phyloP scores from a whole-genome alignment of 768 basidiomycete genomes.

The Serendipita indica region DNA sequence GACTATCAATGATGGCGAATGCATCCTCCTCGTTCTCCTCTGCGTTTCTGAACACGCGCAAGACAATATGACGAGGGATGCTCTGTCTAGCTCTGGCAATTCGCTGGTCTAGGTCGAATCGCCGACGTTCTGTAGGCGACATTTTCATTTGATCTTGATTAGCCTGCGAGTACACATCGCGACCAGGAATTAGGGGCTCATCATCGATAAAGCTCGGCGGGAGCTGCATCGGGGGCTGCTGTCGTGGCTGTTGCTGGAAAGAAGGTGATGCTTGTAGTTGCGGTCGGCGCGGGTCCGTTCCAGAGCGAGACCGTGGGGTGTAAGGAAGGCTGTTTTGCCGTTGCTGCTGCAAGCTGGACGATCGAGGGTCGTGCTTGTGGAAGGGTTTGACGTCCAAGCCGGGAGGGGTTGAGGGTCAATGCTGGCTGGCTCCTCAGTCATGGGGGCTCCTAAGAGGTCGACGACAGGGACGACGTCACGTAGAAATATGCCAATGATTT shows the following conservation, averaged over 20 bases:
- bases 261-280: background rate
- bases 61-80: slow-evolving; percentile 39
- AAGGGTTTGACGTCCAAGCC: background rate
- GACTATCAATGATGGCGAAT: background rate
- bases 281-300: background rate
- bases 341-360: no score
- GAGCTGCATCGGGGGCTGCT: background rate
- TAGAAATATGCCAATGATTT: slow-evolving; percentile 69
- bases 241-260: slow-evolving; percentile 1
- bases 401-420: background rate
- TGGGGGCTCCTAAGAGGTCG: background rate
- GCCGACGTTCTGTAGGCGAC: slow-evolving; percentile 41
- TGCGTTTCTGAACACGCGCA: slow-evolving; percentile 56
- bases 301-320: background rate
- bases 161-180: background rate
- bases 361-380: background rate
- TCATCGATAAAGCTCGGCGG: background rate
- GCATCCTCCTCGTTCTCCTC: slow-evolving; percentile 46
- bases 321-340: background rate
- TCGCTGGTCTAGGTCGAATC: slow-evolving; percentile 44
- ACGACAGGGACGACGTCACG: slow-evolving; percentile 39
- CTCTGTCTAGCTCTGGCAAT: slow-evolving; percentile 45
- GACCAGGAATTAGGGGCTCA: background rate
- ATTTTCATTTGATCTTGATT: slow-evolving; percentile 14
- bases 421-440: slow-evolving; percentile 12